phyloP scores from a whole-genome alignment of 331 rosid genomes.

The Stylosanthes scabra region DNA sequence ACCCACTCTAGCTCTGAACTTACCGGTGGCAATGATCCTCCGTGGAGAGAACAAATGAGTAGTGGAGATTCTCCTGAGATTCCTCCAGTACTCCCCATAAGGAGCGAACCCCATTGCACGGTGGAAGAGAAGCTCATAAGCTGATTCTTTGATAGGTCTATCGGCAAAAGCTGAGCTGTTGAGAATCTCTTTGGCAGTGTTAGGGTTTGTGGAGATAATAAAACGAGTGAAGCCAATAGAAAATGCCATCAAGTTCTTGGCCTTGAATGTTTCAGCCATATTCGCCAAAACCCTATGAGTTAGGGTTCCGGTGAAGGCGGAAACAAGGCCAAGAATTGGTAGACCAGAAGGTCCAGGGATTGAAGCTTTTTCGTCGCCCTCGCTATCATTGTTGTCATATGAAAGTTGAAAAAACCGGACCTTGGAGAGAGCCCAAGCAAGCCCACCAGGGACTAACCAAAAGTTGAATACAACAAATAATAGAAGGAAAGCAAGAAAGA shows the following conservation, averaged over 20 bases:
- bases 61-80: conserved; percentile 64
- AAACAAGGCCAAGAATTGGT: conserved; percentile 60
- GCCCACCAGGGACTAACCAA: conserved; percentile 77
- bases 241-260: conserved; percentile 68
- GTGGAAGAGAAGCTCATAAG: conserved; percentile 69
- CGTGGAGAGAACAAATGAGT: conserved; percentile 61
- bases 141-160: conserved; percentile 72
- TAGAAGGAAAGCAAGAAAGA: conserved; percentile 38
- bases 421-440: conserved; percentile 69
- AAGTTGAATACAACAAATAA: conserved; percentile 40
- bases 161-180: conserved; percentile 70
- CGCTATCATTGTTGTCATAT: no score
- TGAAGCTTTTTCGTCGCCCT: no score
- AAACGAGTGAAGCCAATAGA: conserved; percentile 68
- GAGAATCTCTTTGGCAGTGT: conserved; percentile 65
- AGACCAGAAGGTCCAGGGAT: conserved; percentile 78
- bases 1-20: conserved; percentile 34
- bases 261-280: conserved; percentile 43
- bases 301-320: conserved; percentile 45
- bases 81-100: conserved; percentile 76
- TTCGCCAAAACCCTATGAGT: conserved; percentile 60
- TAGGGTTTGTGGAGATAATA: conserved; percentile 57
- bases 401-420: background rate
- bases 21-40: conserved; percentile 46
- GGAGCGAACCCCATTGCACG: conserved; percentile 83